These are phyloP conservation scores for Sugiyamaella marilandica DNA, from an alignment of 805 yeast species.

Conservation along the genomic window DNA sequence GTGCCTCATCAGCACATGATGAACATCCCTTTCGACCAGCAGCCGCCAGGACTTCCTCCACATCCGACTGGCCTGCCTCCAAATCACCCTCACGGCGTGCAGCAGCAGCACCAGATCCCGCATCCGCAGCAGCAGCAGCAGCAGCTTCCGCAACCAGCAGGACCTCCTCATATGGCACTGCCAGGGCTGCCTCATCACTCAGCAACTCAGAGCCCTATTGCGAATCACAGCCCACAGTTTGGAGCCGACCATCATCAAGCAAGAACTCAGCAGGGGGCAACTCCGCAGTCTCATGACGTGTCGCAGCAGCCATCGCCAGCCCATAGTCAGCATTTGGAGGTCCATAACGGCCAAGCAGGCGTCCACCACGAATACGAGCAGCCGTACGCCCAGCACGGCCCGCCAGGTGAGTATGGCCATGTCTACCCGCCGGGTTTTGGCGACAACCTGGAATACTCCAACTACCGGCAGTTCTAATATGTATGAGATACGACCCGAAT, in stretches of 20 bases:
- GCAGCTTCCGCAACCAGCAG: not conserved
- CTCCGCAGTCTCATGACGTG: not conserved
- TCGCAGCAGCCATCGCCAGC: not conserved
- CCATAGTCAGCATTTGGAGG: not conserved
- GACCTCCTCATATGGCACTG: not conserved
- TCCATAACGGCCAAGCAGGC: not conserved
- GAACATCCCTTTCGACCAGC: not conserved
- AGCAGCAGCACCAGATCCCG: not conserved
- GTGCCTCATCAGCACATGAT: not conserved
- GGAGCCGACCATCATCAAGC: not conserved
- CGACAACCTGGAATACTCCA: slow-evolving; percentile 18
- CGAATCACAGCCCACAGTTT: not conserved
- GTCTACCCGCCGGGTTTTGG: slow-evolving; percentile 18
- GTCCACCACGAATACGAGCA: slow-evolving; percentile 6
- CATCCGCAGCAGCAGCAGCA: not conserved
- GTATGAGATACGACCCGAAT: not conserved
- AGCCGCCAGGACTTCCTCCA: not conserved
- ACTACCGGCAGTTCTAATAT: slow-evolving; percentile 19
- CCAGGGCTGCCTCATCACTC: not conserved
- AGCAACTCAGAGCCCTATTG: not conserved
- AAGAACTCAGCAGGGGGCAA: not conserved
- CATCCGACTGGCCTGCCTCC: not conserved
- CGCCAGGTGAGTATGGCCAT: slow-evolving; percentile 3
- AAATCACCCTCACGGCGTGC: not conserved
- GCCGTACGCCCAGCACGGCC: not conserved